These are phyloP conservation scores for Apiospora kogelbergensis DNA, from an alignment of 2,329 filamentous ascomycete species.

Conservation along the genomic window DNA sequence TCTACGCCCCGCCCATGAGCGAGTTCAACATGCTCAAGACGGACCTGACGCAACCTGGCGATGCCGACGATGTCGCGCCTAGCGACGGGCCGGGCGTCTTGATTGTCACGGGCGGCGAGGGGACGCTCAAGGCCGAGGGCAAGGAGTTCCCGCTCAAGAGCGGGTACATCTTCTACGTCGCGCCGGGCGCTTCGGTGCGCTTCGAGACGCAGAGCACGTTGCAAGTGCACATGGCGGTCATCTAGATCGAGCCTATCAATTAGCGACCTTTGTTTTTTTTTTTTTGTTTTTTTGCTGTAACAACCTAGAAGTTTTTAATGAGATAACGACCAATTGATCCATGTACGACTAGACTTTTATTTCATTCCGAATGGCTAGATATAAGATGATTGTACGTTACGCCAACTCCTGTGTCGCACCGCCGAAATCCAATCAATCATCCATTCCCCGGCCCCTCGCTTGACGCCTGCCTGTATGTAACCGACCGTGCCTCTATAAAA, in stretches of 20 bases:
- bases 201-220: constrained; percentile 33
- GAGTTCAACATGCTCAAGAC: constrained; percentile 71
- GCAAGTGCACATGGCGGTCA: constrained; percentile 39
- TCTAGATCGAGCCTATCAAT: constrained; percentile 16
- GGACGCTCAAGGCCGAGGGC: constrained; percentile 54
- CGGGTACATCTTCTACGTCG: constrained; percentile 68
- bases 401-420: no score
- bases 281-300: background rate
- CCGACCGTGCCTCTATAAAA: no score
- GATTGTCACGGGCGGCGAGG: constrained; percentile 60
- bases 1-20: constrained; percentile 66
- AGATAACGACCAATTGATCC: background rate
- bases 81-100: constrained; percentile 63
- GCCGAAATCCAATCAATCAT: no score
- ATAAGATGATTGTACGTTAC: no score
- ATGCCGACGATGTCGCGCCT: constrained; percentile 56
- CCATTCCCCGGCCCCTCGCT: no score
- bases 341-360: no score
- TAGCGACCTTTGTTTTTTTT: background rate
- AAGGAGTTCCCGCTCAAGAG: constrained; percentile 54
- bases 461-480: no score
- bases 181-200: constrained; percentile 43
- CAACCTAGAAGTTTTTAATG: background rate
- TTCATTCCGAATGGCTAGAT: background rate
- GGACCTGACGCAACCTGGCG: constrained; percentile 50